phyloP scores from a whole-genome alignment of 2,329 filamentous ascomycete species.

The Penicillium sp. region DNA sequence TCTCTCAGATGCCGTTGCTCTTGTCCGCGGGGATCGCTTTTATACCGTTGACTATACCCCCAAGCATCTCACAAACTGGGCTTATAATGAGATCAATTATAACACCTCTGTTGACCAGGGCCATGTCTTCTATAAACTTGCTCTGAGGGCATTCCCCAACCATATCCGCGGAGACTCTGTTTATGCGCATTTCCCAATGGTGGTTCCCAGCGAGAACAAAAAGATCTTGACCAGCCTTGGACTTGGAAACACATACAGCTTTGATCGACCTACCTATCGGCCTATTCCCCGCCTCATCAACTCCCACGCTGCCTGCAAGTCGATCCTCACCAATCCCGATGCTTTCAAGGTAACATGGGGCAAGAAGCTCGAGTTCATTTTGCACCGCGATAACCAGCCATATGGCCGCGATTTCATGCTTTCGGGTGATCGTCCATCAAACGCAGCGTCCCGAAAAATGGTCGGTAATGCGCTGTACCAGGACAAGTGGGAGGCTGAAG shows the following conservation, averaged over 20 bases:
- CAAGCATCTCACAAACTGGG: slow-evolving; percentile 52
- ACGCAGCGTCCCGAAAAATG: slow-evolving; percentile 48
- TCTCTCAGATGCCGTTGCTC: slow-evolving; percentile 52
- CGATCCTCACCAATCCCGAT: slow-evolving; percentile 48
- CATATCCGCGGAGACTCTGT: slow-evolving; percentile 54
- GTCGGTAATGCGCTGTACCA: slow-evolving; percentile 50
- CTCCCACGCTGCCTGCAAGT: slow-evolving; percentile 50
- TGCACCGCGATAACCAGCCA: slow-evolving; percentile 42
- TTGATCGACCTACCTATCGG: slow-evolving; percentile 34
- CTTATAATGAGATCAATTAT: slow-evolving; percentile 48
- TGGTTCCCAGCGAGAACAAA: slow-evolving; percentile 52
- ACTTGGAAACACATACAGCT: slow-evolving; percentile 49
- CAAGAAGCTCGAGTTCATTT: slow-evolving; percentile 50
- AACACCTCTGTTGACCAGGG: slow-evolving; percentile 53
- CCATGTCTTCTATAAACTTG: slow-evolving; percentile 57
- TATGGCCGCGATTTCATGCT: slow-evolving; percentile 54
- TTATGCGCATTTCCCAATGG: slow-evolving; percentile 56
- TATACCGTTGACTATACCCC: slow-evolving; percentile 52
- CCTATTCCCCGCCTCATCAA: slow-evolving; percentile 47
- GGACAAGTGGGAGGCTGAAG: slow-evolving; percentile 51
- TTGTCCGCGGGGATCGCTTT: slow-evolving; percentile 53
- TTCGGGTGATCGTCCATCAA: slow-evolving; percentile 48
- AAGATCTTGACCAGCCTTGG: slow-evolving; percentile 48
- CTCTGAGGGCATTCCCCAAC: slow-evolving; percentile 55
- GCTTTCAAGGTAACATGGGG: slow-evolving; percentile 54